phyloP scores from a whole-genome alignment of 352 stramenopile genomes.

The Globisporangium emineosum region DNA sequence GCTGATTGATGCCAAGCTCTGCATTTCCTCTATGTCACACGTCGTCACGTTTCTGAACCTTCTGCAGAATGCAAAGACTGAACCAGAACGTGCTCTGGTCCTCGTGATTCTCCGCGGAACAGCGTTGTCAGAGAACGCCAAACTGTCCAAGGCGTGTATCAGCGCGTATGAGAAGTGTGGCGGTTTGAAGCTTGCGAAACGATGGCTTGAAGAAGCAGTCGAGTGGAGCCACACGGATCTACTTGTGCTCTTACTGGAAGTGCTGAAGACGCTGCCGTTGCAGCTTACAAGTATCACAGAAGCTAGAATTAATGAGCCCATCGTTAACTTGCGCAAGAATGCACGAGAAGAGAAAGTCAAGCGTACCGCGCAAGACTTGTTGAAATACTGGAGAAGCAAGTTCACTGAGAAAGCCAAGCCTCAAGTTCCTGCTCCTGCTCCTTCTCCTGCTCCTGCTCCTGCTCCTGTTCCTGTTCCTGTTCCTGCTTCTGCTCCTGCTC shows the following conservation, averaged over 20 bases:
- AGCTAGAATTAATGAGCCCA: conserved; percentile 85
- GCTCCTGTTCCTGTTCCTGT: conserved; percentile 8
- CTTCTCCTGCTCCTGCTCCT: no score
- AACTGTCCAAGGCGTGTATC: conserved; percentile 58
- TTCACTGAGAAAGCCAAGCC: conserved; percentile 85
- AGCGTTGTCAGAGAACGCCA: conserved; percentile 44
- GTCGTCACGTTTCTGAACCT: conserved; percentile 60
- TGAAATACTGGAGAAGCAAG: conserved; percentile 81
- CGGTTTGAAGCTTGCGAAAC: conserved; percentile 68
- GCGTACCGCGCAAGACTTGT: conserved; percentile 72
- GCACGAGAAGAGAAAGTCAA: conserved; percentile 77
- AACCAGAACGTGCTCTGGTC: conserved; percentile 66
- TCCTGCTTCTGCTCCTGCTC: conserved; percentile 15
- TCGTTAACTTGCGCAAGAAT: conserved; percentile 82
- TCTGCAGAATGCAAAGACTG: conserved; percentile 55
- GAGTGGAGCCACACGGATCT: conserved; percentile 80
- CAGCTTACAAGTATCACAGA: conserved; percentile 87
- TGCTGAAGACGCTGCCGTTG: conserved; percentile 76
- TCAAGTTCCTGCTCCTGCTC: conserved; percentile 16
- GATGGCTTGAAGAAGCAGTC: conserved; percentile 76
- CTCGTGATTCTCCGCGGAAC: conserved; percentile 72
- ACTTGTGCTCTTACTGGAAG: conserved; percentile 75
- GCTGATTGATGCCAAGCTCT: conserved; percentile 58
- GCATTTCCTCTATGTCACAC: conserved; percentile 44
- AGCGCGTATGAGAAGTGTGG: conserved; percentile 66